Evolutionary conservation across 768 basidiomycete species (phyloP), one percentile per base, ranked within the genome.

Genomic region (Hydnomerulius pinastri): DNA sequence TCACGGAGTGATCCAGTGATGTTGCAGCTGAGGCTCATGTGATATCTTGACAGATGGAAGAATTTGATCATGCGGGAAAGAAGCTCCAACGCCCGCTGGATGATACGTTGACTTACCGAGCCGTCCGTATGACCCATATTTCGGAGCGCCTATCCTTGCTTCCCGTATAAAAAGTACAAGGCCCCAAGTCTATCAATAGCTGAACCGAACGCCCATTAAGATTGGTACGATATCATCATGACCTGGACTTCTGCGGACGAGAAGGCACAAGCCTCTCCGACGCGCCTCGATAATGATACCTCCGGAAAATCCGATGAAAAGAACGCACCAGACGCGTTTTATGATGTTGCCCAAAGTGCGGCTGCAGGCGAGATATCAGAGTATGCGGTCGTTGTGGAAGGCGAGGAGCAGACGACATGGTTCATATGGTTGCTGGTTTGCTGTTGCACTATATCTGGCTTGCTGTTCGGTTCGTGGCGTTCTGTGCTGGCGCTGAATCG

Each of bases 341-440:
- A 66, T 13, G 53, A 62, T 30, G 30, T 64, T 5, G 51, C 38
- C 7, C 59, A 54, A 32, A 28, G 55, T 44, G 35, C 46, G 2
- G 55, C 50, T 2, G 25, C 39, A 11, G 81, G 78, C 20, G 82
- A 83, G 55, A 81, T 85, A 39, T 82, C 80, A 43, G 83, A 85
- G 55, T 62, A 80, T 46, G 73, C 77, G 1, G 79, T 82, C 6
- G 77, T 83, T 9, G 80, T 79, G 15, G 85, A 86, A 56, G 83
- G 82, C 11, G 85, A 86, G 50, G 84, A 85, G 50, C 70, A 68
- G 51, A 84, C 83, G 20, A 86, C 86, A 0, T 80, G 78, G 76
- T 90, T 90, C 55, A 81, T 91, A 2, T 89, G 87, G 86, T 70
- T 83, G n/a, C 76, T 92, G 35, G 88, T 90, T 12, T 65, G 77